phyloP scores from a whole-genome alignment of 306 rosid genomes.

The Cucumis cinereus region DNA sequence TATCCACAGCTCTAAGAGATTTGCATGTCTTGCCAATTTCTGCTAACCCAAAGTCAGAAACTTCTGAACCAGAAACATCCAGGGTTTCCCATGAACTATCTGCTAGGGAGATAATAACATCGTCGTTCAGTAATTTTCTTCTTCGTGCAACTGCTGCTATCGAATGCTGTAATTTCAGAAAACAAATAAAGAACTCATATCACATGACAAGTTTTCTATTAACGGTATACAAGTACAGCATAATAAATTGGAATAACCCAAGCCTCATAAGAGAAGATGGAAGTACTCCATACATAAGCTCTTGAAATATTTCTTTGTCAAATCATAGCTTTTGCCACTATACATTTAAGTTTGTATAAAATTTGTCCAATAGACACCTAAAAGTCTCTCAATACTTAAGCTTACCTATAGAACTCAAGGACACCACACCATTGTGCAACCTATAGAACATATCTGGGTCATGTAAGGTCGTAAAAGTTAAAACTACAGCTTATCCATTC shows the following conservation, averaged over 20 bases:
- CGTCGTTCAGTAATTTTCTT: conserved; percentile 62
- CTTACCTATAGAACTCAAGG: no score
- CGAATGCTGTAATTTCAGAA: conserved; percentile 32
- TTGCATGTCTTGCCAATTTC: conserved; percentile 54
- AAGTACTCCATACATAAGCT: not conserved
- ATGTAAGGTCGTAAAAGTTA: no score
- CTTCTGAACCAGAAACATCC: conserved; percentile 78
- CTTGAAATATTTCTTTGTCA: not conserved
- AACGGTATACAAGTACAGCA: not conserved
- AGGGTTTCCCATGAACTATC: conserved; percentile 74
- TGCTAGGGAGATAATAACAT: conserved; percentile 53
- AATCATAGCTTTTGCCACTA: not conserved
- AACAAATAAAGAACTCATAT: not conserved
- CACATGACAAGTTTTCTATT: not conserved
- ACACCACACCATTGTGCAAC: no score
- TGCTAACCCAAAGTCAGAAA: conserved; percentile 60
- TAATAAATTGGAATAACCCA: not conserved
- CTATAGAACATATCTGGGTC: no score
- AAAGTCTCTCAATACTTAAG: not conserved
- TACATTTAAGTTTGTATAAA: not conserved
- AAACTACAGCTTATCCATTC: not conserved
- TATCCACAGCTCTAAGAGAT: conserved; percentile 59
- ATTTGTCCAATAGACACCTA: not conserved
- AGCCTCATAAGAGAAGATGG: not conserved
- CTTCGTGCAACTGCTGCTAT: conserved; percentile 71